These are phyloP conservation scores for Coemansia nantahalensis DNA, from an alignment of 192 early-diverging fungal species.

Conservation along the genomic window DNA sequence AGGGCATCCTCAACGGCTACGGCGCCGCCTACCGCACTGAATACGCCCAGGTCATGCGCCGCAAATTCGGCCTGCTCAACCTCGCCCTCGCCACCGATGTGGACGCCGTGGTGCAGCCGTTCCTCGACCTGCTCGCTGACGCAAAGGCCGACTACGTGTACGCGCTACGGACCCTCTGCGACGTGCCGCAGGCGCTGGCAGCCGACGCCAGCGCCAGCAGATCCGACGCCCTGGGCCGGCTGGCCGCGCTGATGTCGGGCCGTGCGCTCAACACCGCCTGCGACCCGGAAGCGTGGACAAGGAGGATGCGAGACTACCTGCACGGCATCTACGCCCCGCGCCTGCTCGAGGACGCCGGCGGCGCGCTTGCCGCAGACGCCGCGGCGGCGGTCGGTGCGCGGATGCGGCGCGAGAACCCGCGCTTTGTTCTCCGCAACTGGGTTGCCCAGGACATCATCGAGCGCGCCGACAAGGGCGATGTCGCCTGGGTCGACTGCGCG, in stretches of 20 bases:
- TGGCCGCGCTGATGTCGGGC: constrained; percentile 7
- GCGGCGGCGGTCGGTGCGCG: background rate
- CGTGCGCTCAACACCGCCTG: constrained; percentile 20
- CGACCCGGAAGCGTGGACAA: constrained; percentile 9
- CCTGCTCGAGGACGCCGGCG: constrained; percentile 6
- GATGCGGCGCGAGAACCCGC: constrained; percentile 75
- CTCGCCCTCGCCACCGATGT: constrained; percentile 54
- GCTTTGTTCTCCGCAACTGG: constrained; percentile 77
- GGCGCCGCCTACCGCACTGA: constrained; percentile 46
- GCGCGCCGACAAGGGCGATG: constrained; percentile 45
- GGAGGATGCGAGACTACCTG: constrained; percentile 27
- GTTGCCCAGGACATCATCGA: constrained; percentile 67
- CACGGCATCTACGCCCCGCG: constrained; percentile 58
- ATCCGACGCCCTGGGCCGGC: constrained; percentile 6
- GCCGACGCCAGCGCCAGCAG: constrained; percentile 9
- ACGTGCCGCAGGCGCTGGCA: constrained; percentile 41
- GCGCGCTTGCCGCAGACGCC: no score
- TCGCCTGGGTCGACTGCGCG: constrained; percentile 31
- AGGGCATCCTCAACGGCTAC: constrained; percentile 53
- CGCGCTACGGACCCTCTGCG: constrained; percentile 69
- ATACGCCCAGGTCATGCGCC: constrained; percentile 61
- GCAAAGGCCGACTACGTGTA: constrained; percentile 69
- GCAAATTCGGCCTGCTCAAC: constrained; percentile 54
- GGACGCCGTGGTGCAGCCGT: constrained; percentile 59
- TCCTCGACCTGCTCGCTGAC: constrained; percentile 63